Evolutionary conservation across 352 stramenopile genomes (phyloP).

Genomic region (Pythium brachiatum): DNA sequence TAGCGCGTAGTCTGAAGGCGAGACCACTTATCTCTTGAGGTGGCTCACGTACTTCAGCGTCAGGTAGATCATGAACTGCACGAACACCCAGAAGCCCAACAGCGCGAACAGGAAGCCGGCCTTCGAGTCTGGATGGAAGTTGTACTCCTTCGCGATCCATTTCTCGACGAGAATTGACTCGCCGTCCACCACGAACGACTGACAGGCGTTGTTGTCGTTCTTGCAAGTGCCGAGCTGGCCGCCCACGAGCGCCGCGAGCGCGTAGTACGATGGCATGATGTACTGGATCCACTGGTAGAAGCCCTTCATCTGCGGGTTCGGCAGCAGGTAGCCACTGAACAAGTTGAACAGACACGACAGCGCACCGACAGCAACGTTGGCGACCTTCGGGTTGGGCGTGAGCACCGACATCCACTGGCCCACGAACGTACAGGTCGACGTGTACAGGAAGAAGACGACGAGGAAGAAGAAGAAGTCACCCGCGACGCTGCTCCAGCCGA

Average conservation of each 20-base stretch:
- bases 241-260: conserved; percentile 29
- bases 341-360: conserved; percentile 52
- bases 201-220: conserved; percentile 23
- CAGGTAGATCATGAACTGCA: conserved; percentile 42
- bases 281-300: conserved; percentile 49
- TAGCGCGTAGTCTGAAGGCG: too few relatives aligned
- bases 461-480: conserved; percentile 40
- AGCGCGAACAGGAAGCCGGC: conserved; percentile 14
- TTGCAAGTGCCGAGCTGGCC: conserved; percentile 24
- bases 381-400: conserved; percentile 53
- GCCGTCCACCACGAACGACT: conserved; percentile 9
- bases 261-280: conserved; percentile 39
- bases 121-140: conserved; percentile 31
- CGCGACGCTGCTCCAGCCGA: conserved; percentile 31
- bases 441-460: conserved; percentile 47
- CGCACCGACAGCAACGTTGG: conserved; percentile 45
- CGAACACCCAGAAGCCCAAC: conserved; percentile 25
- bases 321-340: conserved; percentile 41
- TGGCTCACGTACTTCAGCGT: conserved; percentile 52
- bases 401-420: conserved; percentile 45
- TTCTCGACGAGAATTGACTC: conserved; percentile 23
- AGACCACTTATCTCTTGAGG: too few relatives aligned
- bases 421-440: conserved; percentile 33
- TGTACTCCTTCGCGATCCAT: conserved; percentile 44
- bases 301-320: conserved; percentile 28